A percentile compares a stretch with the other conserved stretches of the same genome.
Conservation (phyloP, 2,329 filamentous ascomycete genomes). For the Lojkania enalia region DNA sequence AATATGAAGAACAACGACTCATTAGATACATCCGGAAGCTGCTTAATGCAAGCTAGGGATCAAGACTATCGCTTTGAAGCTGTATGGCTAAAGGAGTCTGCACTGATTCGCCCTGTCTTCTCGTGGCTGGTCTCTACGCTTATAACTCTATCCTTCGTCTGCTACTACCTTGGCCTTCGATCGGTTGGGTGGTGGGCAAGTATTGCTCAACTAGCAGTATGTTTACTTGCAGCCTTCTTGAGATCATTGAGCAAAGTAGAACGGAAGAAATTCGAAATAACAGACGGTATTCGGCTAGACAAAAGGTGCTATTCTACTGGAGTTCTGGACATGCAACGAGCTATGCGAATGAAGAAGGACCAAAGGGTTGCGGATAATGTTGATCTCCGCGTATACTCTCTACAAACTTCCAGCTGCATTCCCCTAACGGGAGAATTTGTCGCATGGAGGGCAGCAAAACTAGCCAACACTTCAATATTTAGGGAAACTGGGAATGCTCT, state of each 20-base stretch:
- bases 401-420: neutral
- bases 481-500: neutral
- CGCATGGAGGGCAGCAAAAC: neutral
- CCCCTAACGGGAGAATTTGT: neutral
- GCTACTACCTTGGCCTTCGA: neutral
- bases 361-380: neutral
- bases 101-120: neutral
- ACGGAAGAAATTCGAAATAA: neutral
- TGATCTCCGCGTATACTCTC: neutral
- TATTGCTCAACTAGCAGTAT: neutral
- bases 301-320: neutral
- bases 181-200: neutral
- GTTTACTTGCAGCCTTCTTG: neutral
- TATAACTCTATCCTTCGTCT: neutral
- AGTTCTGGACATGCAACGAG: neutral
- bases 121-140: neutral
- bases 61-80: neutral
- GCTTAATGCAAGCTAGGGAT: neutral
- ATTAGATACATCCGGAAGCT: neutral
- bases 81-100: neutral
- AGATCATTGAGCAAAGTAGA: neutral
- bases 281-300: neutral
- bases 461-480: neutral
- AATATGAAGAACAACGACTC: neutral
- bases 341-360: neutral